Conservation (phyloP, 2,329 filamentous ascomycete genomes). For the Alternaria panax region DNA sequence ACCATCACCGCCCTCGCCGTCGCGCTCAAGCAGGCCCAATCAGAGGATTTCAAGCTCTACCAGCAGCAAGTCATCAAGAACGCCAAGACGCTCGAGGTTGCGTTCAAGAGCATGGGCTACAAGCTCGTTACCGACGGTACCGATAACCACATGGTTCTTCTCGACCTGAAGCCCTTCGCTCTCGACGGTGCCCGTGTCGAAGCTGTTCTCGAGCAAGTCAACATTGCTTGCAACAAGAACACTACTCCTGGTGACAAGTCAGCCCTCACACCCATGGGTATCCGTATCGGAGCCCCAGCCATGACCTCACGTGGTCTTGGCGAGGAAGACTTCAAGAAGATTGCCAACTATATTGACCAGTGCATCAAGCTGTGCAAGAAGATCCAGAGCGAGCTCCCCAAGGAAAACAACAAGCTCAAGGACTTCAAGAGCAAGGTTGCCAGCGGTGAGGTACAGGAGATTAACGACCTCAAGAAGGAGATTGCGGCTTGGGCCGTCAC, state of each 20-base stretch:
- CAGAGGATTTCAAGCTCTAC: constrained; percentile 89
- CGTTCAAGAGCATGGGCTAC: constrained; percentile 71
- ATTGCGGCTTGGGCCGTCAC: constrained; percentile 84
- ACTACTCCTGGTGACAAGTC: constrained; percentile 95
- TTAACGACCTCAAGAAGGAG: constrained; percentile 86
- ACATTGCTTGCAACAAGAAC: constrained; percentile 99
- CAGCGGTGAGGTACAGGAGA: constrained; percentile 77
- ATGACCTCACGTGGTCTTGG: constrained; percentile 97
- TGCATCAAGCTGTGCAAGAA: constrained; percentile 90
- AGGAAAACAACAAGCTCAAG: constrained; percentile 99
- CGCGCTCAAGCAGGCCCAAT: constrained; percentile 90
- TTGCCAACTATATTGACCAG: constrained; percentile 87
- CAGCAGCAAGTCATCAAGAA: constrained; percentile 90
- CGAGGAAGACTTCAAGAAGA: constrained; percentile 80
- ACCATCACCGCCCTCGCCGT: constrained; percentile 96
- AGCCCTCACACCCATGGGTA: constrained; percentile 88
- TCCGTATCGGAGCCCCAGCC: constrained; percentile 93
- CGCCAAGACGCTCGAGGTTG: constrained; percentile 85
- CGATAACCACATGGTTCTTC: constrained; percentile 94
- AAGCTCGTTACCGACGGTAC: constrained; percentile 92
- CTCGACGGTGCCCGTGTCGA: constrained; percentile 92
- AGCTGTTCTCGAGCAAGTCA: constrained; percentile 87
- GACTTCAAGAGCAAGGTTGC: constrained; percentile 97
- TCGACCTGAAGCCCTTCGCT: constrained; percentile 86
- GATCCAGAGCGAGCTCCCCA: constrained; percentile 83